A percentile compares a stretch with the other conserved stretches of the same genome.
Evolutionary conservation across 371 early-diverging fungal species (phyloP).

Genomic region (Furculomyces boomerangus): DNA sequence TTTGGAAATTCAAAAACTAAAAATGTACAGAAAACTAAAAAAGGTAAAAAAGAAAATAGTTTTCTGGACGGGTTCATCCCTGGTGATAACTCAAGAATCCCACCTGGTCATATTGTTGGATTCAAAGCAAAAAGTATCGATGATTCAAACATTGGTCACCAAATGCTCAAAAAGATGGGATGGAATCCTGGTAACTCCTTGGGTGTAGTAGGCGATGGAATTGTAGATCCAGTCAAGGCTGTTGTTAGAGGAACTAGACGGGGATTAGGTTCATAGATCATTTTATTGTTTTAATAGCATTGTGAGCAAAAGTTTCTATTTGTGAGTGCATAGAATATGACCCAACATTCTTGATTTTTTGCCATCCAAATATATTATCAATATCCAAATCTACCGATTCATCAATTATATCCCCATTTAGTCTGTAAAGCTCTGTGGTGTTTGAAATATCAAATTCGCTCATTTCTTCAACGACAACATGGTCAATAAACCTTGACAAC

Average conservation of each 20-base stretch:
- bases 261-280: conserved; percentile 54
- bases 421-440: not conserved
- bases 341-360: not conserved
- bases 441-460: not conserved
- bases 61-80: too few relatives aligned
- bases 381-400: not conserved
- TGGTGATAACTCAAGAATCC: too few relatives aligned
- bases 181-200: conserved; percentile 68
- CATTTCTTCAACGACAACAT: not conserved
- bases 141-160: conserved; percentile 52
- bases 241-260: conserved; percentile 48
- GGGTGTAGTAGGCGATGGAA: conserved; percentile 59
- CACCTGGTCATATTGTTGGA: too few relatives aligned
- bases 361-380: not conserved
- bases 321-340: not conserved
- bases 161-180: conserved; percentile 66
- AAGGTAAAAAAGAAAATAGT: too few relatives aligned
- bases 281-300: not conserved
- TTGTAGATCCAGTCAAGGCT: conserved; percentile 68
- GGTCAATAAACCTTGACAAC: not conserved
- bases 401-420: not conserved
- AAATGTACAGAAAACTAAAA: too few relatives aligned
- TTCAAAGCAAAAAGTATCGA: conserved; percentile 40
- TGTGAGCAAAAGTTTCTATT: conserved; percentile 2
- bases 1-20: too few relatives aligned